Evolutionary conservation across 2,329 filamentous ascomycete genomes (phyloP), one percentile per base, ranked within the genome.

Genomic region (Cercospora zeae-maydis): DNA sequence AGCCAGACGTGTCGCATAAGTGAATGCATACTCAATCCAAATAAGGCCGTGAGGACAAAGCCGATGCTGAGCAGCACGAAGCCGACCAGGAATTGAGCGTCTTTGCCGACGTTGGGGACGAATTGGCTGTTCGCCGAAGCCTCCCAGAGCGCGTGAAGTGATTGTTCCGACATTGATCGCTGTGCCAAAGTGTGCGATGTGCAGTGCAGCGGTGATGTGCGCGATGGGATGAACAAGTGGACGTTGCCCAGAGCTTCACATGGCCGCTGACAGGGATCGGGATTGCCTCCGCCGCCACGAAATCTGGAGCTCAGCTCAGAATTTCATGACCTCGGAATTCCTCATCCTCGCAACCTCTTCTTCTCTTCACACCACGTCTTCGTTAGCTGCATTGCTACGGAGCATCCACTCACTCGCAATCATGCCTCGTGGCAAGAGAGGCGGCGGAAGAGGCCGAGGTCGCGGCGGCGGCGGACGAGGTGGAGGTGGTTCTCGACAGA

Each of bases 91-190:
- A 97, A 95, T 71, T 98, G 95, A 75, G 82, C 87, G 74, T 87
- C 85, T 82, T 98, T 98, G 76, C 85, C 84, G 72, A 98, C 80
- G 62, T 86, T 76, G 66, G 93, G 92, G 71, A 88, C 79, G 81
- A 95, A 98, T 67, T 92, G 91, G 81, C 87, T 90, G 84, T 87
- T 86, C 79, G 90, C 86, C 81, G 93, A 91, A 84, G 91, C 90
- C 84, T 96, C 89, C 93, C 93, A 98, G 81, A 96, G 85, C 78
- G 95, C 87, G 80, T 89, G 75, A 56, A 82, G 87, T 78, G 96
- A 82, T 83, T 90, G 91, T 75, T 87, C 86, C 85, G 90, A 88
- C 88, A 91, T 90, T 53, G 66, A 63, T 59, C 42, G 47, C 16
- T 39, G 19, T 58, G 19, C 49, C 10, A n/a, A 31, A n/a, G 36